Evolutionary conservation across 257 asterid species (phyloP).

Genomic region (Fraxinus quadrangulata): DNA sequence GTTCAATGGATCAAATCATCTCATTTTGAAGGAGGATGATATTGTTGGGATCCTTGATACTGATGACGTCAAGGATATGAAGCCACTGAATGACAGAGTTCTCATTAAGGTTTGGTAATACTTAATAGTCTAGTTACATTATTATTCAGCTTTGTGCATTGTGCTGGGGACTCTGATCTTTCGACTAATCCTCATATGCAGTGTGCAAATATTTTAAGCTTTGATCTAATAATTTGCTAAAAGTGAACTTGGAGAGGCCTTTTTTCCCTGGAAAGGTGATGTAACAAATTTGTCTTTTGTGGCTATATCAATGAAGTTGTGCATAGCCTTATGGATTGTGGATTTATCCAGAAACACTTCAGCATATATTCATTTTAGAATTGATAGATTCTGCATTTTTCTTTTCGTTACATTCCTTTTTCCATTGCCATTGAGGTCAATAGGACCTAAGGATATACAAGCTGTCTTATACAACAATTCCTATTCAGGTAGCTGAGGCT

Average conservation of each 20-base stretch:
- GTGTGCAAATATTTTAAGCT: neutral
- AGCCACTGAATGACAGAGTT: slow-evolving; percentile 88
- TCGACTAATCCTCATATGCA: neutral
- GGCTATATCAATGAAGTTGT: neutral
- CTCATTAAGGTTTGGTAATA: slow-evolving; percentile 63
- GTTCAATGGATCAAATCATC: slow-evolving; percentile 74
- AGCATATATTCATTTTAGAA: neutral
- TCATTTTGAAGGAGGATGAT: slow-evolving; percentile 93
- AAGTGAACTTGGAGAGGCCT: neutral
- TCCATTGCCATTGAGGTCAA: neutral
- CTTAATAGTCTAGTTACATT: neutral
- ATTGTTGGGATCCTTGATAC: slow-evolving; percentile 83
- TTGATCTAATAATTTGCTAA: neutral
- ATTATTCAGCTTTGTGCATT: neutral
- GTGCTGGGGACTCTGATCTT: neutral
- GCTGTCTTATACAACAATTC: neutral
- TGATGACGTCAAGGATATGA: slow-evolving; percentile 85
- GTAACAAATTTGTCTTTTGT: neutral
- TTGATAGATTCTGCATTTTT: neutral
- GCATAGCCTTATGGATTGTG: neutral
- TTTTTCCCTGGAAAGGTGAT: neutral
- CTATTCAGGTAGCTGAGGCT: slow-evolving; percentile 71
- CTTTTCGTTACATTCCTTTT: neutral
- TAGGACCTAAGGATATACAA: neutral
- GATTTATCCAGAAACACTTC: neutral